These are phyloP conservation scores for Pestalotiopsis sp. DNA, from an alignment of 2,329 filamentous ascomycete species.

Conservation along the genomic window DNA sequence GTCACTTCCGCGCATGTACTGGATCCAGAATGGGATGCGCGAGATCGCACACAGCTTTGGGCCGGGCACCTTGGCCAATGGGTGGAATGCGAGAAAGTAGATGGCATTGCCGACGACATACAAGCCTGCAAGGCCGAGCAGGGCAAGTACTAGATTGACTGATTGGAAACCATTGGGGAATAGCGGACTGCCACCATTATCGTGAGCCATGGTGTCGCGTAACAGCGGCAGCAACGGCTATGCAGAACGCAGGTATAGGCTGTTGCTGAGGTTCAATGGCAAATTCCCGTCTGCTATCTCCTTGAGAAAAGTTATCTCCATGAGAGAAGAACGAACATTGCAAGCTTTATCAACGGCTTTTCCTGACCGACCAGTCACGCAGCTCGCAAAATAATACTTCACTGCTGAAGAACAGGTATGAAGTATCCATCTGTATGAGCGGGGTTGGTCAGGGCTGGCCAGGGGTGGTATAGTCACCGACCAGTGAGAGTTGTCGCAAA, in stretches of 20 bases:
- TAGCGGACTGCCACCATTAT: neutral
- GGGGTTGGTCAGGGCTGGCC: neutral
- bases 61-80: conserved; percentile 24
- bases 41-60: conserved; percentile 22
- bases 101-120: conserved; percentile 18
- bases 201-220: neutral
- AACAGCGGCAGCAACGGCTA: neutral
- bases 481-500: neutral
- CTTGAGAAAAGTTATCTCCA: neutral
- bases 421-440: neutral
- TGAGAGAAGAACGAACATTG: neutral
- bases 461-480: neutral
- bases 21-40: conserved; percentile 27
- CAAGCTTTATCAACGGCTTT: neutral
- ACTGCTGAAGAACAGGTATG: neutral
- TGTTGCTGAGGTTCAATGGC: neutral
- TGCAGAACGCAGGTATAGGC: neutral
- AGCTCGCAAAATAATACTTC: neutral
- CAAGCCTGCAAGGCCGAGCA: neutral
- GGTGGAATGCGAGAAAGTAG: conserved; percentile 27
- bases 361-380: neutral
- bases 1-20: conserved; percentile 20
- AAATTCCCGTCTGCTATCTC: neutral
- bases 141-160: neutral
- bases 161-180: neutral